These are phyloP conservation scores for Pythium guiyangense DNA, from an alignment of 352 stramenopile species.

Conservation along the genomic window DNA sequence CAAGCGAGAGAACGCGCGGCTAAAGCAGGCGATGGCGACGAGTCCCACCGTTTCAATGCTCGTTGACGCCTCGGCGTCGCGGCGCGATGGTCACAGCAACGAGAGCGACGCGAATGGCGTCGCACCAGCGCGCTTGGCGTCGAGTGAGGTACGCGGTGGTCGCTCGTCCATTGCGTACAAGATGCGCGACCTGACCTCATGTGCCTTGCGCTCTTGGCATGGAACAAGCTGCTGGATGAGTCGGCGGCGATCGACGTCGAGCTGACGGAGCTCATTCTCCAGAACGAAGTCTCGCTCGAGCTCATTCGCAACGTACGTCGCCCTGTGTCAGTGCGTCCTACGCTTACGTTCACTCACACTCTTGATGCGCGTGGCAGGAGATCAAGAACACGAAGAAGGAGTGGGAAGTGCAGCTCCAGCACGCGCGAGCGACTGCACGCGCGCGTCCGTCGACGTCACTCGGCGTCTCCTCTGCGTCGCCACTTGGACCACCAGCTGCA, in stretches of 20 bases:
- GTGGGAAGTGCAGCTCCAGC: constrained; percentile 59
- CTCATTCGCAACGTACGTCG: constrained; percentile 72
- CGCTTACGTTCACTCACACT: neutral
- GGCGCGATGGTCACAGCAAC: neutral
- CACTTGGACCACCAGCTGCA: constrained; percentile 4
- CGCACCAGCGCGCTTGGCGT: constrained; percentile 4
- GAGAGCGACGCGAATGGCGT: neutral
- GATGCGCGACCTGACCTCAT: neutral
- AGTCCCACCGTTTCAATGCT: constrained; percentile 1
- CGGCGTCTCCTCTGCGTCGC: constrained; percentile 20
- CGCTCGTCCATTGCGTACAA: neutral
- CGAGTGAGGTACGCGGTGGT: constrained; percentile 9
- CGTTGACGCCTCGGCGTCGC: neutral
- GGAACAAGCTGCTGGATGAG: constrained; percentile 54
- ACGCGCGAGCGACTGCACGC: constrained; percentile 34
- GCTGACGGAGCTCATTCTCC: constrained; percentile 77
- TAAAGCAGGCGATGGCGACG: constrained; percentile 32
- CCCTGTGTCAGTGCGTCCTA: neutral
- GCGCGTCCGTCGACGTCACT: constrained; percentile 54
- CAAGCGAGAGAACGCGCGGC: constrained; percentile 38
- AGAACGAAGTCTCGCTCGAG: constrained; percentile 83
- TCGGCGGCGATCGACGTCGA: constrained; percentile 70
- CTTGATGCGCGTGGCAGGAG: constrained; percentile 19
- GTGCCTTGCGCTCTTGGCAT: neutral
- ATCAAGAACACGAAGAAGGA: constrained; percentile 82